phyloP scores from a whole-genome alignment of 2,329 filamentous ascomycete species.

The Sclerotinia spermophila region DNA sequence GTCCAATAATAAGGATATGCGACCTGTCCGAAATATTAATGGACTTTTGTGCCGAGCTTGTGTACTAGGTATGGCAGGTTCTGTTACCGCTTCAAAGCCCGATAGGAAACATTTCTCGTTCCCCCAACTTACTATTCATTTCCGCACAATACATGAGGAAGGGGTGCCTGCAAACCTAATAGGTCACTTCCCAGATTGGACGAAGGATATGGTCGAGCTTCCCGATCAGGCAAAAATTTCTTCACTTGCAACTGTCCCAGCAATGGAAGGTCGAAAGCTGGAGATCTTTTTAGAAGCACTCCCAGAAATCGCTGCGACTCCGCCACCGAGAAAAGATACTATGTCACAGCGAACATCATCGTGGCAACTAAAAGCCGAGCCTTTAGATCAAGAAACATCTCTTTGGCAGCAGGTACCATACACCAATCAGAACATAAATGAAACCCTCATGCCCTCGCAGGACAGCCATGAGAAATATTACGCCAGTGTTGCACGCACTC shows the following conservation, averaged over 20 bases:
- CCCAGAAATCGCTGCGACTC: conserved; percentile 40
- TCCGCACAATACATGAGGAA: conserved; percentile 43
- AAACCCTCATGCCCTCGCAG: conserved; percentile 32
- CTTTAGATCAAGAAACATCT: background rate
- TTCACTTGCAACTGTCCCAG: conserved; percentile 47
- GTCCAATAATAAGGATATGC: conserved; percentile 54
- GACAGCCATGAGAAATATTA: conserved; percentile 37
- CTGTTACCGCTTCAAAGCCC: conserved; percentile 30
- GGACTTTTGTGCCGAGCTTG: conserved; percentile 55
- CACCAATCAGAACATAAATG: conserved; percentile 19
- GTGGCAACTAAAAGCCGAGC: conserved; percentile 13
- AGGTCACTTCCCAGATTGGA: conserved; percentile 49
- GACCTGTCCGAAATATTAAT: conserved; percentile 51
- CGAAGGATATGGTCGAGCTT: conserved; percentile 57
- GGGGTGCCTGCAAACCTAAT: conserved; percentile 31
- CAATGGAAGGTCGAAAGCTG: conserved; percentile 55
- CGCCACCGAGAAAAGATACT: conserved; percentile 1
- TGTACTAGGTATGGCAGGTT: conserved; percentile 36
- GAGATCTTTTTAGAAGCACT: conserved; percentile 50
- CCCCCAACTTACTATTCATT: conserved; percentile 57
- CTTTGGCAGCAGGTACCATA: conserved; percentile 9
- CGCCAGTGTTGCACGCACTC: conserved; percentile 18
- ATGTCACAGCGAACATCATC: background rate
- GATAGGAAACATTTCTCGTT: conserved; percentile 49
- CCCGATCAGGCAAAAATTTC: conserved; percentile 49